Evolutionary conservation across 2,329 filamentous ascomycete genomes (phyloP).

Genomic region (Neophaeococcomyces aloes): DNA sequence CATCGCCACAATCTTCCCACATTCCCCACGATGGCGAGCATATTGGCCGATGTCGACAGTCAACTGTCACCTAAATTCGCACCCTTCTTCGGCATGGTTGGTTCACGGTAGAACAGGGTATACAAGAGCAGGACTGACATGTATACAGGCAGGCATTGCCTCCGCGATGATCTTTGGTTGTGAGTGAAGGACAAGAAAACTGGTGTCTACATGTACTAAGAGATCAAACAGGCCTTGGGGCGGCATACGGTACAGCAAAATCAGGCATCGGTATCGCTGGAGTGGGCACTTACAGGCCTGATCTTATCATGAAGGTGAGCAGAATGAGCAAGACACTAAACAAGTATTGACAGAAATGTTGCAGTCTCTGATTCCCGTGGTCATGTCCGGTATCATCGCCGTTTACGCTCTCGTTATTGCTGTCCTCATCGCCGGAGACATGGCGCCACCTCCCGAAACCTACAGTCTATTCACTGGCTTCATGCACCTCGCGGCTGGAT

Average conservation of each 20-base stretch:
- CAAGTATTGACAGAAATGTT: background rate
- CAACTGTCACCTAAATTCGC: conserved; percentile 53
- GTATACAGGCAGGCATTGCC: conserved; percentile 38
- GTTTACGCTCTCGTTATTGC: conserved; percentile 96
- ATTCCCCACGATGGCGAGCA: conserved; percentile 20
- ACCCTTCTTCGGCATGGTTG: conserved; percentile 58
- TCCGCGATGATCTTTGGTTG: conserved; percentile 44
- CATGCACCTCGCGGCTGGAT: conserved; percentile 82
- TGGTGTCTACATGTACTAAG: conserved; percentile 12
- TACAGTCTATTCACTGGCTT: conserved; percentile 87
- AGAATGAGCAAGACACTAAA: background rate
- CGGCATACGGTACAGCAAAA: conserved; percentile 59
- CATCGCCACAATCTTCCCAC: background rate
- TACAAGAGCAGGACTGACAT: conserved; percentile 20
- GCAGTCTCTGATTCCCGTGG: conserved; percentile 41
- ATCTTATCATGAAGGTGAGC: conserved; percentile 58
- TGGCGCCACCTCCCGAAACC: conserved; percentile 57
- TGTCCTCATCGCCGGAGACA: conserved; percentile 86
- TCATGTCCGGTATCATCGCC: conserved; percentile 99
- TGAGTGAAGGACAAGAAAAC: conserved; percentile 27
- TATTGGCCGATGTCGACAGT: conserved; percentile 32
- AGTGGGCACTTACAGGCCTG: conserved; percentile 55
- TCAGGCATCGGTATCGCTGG: conserved; percentile 58
- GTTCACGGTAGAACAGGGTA: conserved; percentile 22
- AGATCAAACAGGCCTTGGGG: conserved; percentile 45